Conservation (phyloP, 768 basidiomycete species). For the Russula earlei region DNA sequence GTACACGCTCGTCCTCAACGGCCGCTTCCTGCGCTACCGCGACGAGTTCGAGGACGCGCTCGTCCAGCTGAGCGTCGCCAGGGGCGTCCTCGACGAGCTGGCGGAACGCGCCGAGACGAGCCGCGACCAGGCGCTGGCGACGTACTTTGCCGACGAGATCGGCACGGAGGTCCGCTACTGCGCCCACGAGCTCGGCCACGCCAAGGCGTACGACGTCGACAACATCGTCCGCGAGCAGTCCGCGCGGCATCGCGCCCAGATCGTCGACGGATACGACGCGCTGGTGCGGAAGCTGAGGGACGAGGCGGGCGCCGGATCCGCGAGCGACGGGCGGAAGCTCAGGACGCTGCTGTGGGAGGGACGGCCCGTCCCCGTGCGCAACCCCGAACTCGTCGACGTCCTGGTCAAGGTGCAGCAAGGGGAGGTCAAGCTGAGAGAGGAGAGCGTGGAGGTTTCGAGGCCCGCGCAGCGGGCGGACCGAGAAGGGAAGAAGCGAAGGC, state of each 20-base stretch:
- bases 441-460: slow-evolving; percentile 23
- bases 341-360: slow-evolving; percentile 68
- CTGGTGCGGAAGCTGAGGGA: slow-evolving; percentile 43
- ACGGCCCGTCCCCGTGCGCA: slow-evolving; percentile 73
- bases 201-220: slow-evolving; percentile 74
- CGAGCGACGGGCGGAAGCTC: slow-evolving; percentile 42
- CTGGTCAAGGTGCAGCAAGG: slow-evolving; percentile 76
- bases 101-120: slow-evolving; percentile 56
- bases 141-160: slow-evolving; percentile 76
- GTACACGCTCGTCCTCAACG: slow-evolving; percentile 74
- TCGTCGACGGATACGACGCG: slow-evolving; percentile 54
- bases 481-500: slow-evolving; percentile 30
- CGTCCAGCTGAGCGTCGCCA: slow-evolving; percentile 69
- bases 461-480: slow-evolving; percentile 24
- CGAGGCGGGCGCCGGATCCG: slow-evolving; percentile 32
- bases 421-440: slow-evolving; percentile 44
- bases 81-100: slow-evolving; percentile 60
- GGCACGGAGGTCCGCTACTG: slow-evolving; percentile 88
- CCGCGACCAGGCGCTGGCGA: slow-evolving; percentile 80
- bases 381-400: slow-evolving; percentile 85
- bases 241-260: slow-evolving; percentile 42
- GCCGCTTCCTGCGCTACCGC: slow-evolving; percentile 71
- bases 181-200: slow-evolving; percentile 77
- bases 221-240: slow-evolving; percentile 60
- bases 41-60: slow-evolving; percentile 71